These are phyloP conservation scores for Xylaria grammica DNA, from an alignment of 495 filamentous ascomycete genomes.

Conservation along the genomic window DNA sequence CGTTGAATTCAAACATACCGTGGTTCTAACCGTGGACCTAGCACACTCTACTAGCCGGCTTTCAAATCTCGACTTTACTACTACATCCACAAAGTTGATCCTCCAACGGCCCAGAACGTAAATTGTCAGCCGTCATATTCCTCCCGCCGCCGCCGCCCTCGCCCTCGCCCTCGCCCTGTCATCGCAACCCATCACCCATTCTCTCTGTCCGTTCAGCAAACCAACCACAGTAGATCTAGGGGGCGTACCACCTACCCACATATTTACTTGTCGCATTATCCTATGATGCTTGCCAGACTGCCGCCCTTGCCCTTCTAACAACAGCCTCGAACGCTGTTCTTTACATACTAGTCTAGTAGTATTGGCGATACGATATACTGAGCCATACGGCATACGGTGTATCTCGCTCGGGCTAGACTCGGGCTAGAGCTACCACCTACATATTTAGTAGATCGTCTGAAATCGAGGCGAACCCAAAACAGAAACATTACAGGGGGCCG, in stretches of 20 bases:
- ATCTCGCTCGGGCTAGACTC: too few relatives aligned
- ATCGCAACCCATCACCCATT: not conserved
- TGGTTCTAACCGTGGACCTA: not conserved
- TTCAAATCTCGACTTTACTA: not conserved
- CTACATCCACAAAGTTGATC: not conserved
- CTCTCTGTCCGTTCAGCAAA: not conserved
- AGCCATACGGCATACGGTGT: too few relatives aligned
- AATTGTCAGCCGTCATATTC: constrained; percentile 16
- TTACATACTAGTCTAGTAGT: too few relatives aligned
- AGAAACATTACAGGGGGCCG: constrained; percentile 8
- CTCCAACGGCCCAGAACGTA: not conserved
- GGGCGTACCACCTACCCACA: not conserved
- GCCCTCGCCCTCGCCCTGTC: not conserved
- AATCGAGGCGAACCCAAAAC: constrained; percentile 14
- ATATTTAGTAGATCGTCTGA: constrained; percentile 10
- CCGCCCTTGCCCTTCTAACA: not conserved
- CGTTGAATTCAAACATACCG: too few relatives aligned
- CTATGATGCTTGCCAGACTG: not conserved
- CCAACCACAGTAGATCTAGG: not conserved
- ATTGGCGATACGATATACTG: not conserved
- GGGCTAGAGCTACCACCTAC: too few relatives aligned
- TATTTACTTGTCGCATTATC: too few relatives aligned
- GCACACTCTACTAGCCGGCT: too few relatives aligned
- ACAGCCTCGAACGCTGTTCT: not conserved
- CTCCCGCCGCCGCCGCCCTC: not conserved